These are phyloP conservation scores for Ustilago bromivora DNA, from an alignment of 1,284 basidiomycete species.

Conservation along the genomic window DNA sequence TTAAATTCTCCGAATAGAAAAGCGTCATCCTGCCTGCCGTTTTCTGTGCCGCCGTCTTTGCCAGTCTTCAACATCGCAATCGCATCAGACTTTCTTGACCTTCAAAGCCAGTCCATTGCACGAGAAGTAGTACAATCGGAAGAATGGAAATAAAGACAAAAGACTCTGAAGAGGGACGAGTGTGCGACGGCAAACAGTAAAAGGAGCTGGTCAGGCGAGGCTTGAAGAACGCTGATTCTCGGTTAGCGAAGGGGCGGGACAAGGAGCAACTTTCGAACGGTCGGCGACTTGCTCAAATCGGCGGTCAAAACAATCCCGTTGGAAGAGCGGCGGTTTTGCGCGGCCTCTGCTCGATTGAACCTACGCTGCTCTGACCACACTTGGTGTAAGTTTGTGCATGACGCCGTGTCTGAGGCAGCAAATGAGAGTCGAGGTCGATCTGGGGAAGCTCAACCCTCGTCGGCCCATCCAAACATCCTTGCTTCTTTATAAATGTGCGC, in stretches of 20 bases:
- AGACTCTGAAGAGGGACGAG: neutral
- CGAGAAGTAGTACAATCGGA: too few species aligned
- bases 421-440: constrained; percentile 8
- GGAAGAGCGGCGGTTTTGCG: constrained; percentile 15
- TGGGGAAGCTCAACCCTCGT: constrained; percentile 7
- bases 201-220: constrained; percentile 1
- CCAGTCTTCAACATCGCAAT: neutral
- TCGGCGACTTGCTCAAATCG: constrained; percentile 2
- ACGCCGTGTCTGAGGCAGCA: neutral
- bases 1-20: constrained; percentile 25
- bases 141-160: too few species aligned
- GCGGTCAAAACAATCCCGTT: constrained; percentile 13
- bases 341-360: constrained; percentile 2
- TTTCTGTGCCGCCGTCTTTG: neutral
- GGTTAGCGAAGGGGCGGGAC: constrained; percentile 8
- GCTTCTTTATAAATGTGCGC: neutral
- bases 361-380: neutral
- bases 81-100: too few species aligned
- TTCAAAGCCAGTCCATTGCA: too few species aligned
- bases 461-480: neutral
- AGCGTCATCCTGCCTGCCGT: constrained; percentile 1
- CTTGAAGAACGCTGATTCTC: constrained; percentile 7
- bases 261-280: constrained; percentile 6
- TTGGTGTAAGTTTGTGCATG: neutral
- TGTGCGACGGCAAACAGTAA: neutral